A percentile compares a stretch with the other conserved stretches of the same genome.
Evolutionary conservation across 192 early-diverging fungal genomes (phyloP).

Genomic region (Rhizophagus sp.): DNA sequence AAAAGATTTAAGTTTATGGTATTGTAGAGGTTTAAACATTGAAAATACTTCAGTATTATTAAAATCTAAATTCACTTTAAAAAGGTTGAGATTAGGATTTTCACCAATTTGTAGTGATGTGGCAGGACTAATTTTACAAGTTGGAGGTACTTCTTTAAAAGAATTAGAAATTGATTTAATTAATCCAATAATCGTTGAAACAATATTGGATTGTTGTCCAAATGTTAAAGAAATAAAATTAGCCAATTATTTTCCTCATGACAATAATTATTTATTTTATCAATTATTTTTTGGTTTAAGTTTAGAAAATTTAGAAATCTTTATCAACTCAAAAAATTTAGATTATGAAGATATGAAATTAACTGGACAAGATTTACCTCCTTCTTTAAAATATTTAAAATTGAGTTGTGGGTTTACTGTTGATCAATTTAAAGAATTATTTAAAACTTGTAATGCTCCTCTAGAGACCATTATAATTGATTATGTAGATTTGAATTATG

Average conservation of each 20-base stretch:
- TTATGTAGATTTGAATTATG: not conserved
- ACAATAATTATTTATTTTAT: not conserved
- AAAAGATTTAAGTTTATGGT: not conserved
- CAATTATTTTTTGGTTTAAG: no score
- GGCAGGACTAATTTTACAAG: not conserved
- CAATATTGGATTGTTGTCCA: not conserved
- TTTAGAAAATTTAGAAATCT: not conserved
- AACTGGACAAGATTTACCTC: not conserved
- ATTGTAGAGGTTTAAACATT: not conserved
- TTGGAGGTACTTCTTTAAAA: not conserved
- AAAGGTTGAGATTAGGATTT: not conserved
- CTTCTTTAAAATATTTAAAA: constrained; percentile 6
- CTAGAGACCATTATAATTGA: not conserved
- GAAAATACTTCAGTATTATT: not conserved
- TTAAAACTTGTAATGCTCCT: not conserved
- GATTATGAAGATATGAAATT: not conserved
- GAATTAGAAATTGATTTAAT: not conserved
- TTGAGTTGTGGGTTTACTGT: not conserved
- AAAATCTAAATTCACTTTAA: not conserved
- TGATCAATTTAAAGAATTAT: not conserved
- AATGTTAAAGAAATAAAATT: not conserved
- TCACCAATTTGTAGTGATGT: not conserved
- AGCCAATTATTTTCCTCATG: not conserved
- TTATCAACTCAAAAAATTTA: not conserved
- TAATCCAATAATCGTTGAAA: not conserved